Percentiles rank a stretch among this genome's conserved stretches.
Evolutionary conservation across 2,329 filamentous ascomycete species (phyloP).

Genomic region (Venturiaceae sp.): DNA sequence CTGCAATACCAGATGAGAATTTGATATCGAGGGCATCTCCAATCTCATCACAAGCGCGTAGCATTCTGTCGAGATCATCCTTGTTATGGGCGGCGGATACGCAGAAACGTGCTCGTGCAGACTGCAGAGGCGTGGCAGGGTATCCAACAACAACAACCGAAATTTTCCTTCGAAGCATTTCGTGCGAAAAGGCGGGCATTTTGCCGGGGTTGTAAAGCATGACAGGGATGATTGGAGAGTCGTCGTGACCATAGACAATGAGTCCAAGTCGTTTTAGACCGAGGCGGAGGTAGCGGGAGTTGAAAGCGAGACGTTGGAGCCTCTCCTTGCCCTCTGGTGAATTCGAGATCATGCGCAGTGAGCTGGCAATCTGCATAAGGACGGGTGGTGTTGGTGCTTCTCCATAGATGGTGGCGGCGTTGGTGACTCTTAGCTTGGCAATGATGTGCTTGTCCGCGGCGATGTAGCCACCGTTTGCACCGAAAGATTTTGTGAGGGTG

Average conservation of each 20-base stretch:
- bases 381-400: slow-evolving; percentile 84
- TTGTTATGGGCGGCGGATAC: slow-evolving; percentile 95
- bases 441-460: slow-evolving; percentile 84
- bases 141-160: slow-evolving; percentile 96
- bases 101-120: slow-evolving; percentile 90
- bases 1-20: slow-evolving; percentile 92
- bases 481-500: slow-evolving; percentile 95
- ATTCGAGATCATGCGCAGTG: slow-evolving; percentile 80
- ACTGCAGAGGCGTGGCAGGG: slow-evolving; percentile 89
- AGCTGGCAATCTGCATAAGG: slow-evolving; percentile 79
- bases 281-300: slow-evolving; percentile 94
- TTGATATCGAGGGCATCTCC: slow-evolving; percentile 89
- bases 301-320: slow-evolving; percentile 92
- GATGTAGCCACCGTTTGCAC: slow-evolving; percentile 93
- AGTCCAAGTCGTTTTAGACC: slow-evolving; percentile 93
- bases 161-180: slow-evolving; percentile 97
- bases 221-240: slow-evolving; percentile 92
- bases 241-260: slow-evolving; percentile 95
- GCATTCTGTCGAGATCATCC: slow-evolving; percentile 85
- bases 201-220: slow-evolving; percentile 98
- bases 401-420: slow-evolving; percentile 77
- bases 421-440: slow-evolving; percentile 78
- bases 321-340: slow-evolving; percentile 95
- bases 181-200: slow-evolving; percentile 95
- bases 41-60: slow-evolving; percentile 85